Conservation (phyloP, 2,329 filamentous ascomycete genomes). For the Hymenoscyphus linearis region DNA sequence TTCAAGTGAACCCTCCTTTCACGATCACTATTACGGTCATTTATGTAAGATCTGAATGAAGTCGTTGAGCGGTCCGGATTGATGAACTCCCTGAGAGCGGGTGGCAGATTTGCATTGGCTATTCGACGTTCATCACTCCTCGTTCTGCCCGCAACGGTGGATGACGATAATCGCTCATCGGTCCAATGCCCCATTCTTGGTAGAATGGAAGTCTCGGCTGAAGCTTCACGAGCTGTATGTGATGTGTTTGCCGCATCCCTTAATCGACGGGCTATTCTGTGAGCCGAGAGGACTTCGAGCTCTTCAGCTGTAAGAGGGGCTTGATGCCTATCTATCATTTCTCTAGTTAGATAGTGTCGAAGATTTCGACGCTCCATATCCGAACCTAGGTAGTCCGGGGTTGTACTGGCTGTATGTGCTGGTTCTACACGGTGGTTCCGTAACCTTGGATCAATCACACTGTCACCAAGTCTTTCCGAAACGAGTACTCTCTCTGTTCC, state of each 20-base stretch:
- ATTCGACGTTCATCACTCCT: conserved; percentile 18
- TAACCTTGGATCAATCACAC: conserved; percentile 26
- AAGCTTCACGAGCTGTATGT: conserved; percentile 17
- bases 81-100: conserved; percentile 29
- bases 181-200: conserved; percentile 15
- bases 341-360: conserved; percentile 21
- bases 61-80: conserved; percentile 27
- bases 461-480: conserved; percentile 21
- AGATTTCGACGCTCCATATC: conserved; percentile 28
- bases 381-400: conserved; percentile 29
- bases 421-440: conserved; percentile 22
- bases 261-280: conserved; percentile 47
- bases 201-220: conserved; percentile 15
- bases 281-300: conserved; percentile 50
- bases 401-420: conserved; percentile 19
- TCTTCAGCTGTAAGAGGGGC: conserved; percentile 50
- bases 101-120: conserved; percentile 23
- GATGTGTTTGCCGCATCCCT: conserved; percentile 28
- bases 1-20: conserved; percentile 24
- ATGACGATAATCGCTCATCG: conserved; percentile 16
- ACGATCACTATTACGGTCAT: conserved; percentile 32
- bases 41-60: conserved; percentile 31
- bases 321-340: conserved; percentile 41
- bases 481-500: conserved; percentile 36
- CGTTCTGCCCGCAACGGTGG: conserved; percentile 3